Evolutionary conservation across 768 basidiomycete species (phyloP), one percentile per base, ranked within the genome.

Genomic region (Rhodotorula babjevae): DNA sequence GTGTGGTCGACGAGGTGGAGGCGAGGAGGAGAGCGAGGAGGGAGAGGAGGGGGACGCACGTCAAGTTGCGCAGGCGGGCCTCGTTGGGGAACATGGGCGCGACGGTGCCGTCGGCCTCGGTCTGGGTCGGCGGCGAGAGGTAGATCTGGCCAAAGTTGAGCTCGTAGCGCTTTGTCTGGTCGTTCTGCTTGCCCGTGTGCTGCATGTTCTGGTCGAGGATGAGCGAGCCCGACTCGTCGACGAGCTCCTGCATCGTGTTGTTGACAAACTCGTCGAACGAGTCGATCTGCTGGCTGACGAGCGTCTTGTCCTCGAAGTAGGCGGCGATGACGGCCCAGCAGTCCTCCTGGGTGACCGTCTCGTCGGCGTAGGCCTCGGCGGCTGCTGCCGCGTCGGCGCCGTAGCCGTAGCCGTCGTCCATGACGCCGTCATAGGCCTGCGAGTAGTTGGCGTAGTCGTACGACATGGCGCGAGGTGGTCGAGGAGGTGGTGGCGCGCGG

Each of bases 241-340:
- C 94, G 36, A 99, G 85, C 81, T 98, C 96, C 82, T 98, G 95
- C 93, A 99, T 96, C 23, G 93, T 97, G 78, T 97, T 97, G 80
- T 97, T 93, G 47, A 99, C 92, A 79, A 98, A 99, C 83, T 98
- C 95, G 80, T 99, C 93, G 82, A 95, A 99, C 19, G 92, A 94
- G 83, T 95, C 93, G 65, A 98, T 87, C 81, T 99, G 96, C 80
- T 99, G 96, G 61, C 92, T 87, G 65, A 98, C 96, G 72, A 99
- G 89, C 82, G 95, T 95, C 81, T 95, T 96, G 81, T 93, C 91
- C 74, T 92, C 89, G 81, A 99, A 98, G 84, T 95, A 99, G 78
- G 91, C 89, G 73, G 91, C 90, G 78, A 98, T 97, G 80, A 99
- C 89, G 53, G 89, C 88, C 92, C 92, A 95, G 81, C 74, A 76